Base-by-base conservation (phyloP, 2,329 filamentous ascomycete species). In the Fusarium sp. region DNA sequence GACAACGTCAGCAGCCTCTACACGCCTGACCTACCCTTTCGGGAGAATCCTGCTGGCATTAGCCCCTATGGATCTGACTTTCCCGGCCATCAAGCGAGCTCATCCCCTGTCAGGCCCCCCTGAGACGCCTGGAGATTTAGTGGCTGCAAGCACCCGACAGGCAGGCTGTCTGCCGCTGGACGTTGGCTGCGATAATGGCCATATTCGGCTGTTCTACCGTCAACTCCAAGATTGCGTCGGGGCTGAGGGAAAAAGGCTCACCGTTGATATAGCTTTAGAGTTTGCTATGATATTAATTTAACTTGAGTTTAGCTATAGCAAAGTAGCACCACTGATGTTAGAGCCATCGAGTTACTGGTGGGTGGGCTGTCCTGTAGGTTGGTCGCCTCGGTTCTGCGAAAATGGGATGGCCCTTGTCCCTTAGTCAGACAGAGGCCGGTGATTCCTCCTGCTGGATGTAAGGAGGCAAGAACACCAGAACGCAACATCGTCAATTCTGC, bases 81-180 rank as follows among this genome's bases (percentile, higher is more conserved):
- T 51, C 46, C 63, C 55, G 55, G 44, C 47, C 31, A 44, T 71
- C 71, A 70, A 62, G 67, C 67, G 67, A 70, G 16, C 60, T 16
- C 40, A 57, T 68, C 41, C 62, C 67, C 55, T 68, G 68, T 47
- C 31, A 18, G 39, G 13, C 31, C 53, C 50, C 53, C 44, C 34
- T 27, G 11, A 65, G 65, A 69, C 60, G 41, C 40, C 40, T 56
- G 15, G 39, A 58, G 56, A 56, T 28, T 46, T 41, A 70, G 66
- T 40, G 50, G 15, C n/a, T 23, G n/a, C 30, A 50, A n/a, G 39
- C 39, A 55, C 50, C 50, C 41, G 30, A 48, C 46, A 31, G n/a
- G 46, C 46, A 31, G n/a, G 46, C 8, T 36, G 34, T 9, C 8
- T 36, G 34, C 9, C 31, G 23, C 46, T 31, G 31, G 31, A 28